Conservation (phyloP, 139 green algal genomes). For the Edaphochlamys debaryana region DNA sequence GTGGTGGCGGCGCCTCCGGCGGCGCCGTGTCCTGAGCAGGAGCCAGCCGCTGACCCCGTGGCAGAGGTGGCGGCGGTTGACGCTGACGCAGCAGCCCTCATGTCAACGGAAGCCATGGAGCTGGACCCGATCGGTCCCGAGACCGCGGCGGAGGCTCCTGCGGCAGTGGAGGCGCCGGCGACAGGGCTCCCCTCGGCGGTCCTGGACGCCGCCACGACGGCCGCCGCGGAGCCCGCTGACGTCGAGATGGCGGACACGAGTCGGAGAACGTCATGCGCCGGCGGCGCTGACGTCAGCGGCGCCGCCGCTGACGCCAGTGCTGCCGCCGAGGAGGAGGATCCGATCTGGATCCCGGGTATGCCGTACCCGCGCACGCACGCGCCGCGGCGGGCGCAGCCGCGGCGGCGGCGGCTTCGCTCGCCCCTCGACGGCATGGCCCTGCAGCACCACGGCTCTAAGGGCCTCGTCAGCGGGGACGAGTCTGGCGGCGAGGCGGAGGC, state of each 20-base stretch:
- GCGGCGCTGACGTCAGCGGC: too few relatives aligned
- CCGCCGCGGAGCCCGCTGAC: not conserved
- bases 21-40: too few relatives aligned
- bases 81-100: not conserved
- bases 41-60: not conserved
- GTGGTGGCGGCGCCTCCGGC: too few relatives aligned
- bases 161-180: not conserved
- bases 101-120: too few relatives aligned
- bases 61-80: not conserved
- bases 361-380: not conserved
- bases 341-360: not conserved
- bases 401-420: not conserved
- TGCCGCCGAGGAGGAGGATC: too few relatives aligned
- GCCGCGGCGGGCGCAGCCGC: not conserved
- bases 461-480: not conserved
- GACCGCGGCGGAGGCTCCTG: too few relatives aligned
- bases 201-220: not conserved
- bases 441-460: not conserved
- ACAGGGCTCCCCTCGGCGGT: not conserved
- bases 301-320: too few relatives aligned
- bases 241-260: too few relatives aligned
- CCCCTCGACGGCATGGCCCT: slow-evolving; percentile 1
- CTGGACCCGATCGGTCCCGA: not conserved
- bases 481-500: not conserved
- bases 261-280: too few relatives aligned